These are phyloP conservation scores for Solanum arcanum DNA, from an alignment of 257 asterid species.

Conservation along the genomic window DNA sequence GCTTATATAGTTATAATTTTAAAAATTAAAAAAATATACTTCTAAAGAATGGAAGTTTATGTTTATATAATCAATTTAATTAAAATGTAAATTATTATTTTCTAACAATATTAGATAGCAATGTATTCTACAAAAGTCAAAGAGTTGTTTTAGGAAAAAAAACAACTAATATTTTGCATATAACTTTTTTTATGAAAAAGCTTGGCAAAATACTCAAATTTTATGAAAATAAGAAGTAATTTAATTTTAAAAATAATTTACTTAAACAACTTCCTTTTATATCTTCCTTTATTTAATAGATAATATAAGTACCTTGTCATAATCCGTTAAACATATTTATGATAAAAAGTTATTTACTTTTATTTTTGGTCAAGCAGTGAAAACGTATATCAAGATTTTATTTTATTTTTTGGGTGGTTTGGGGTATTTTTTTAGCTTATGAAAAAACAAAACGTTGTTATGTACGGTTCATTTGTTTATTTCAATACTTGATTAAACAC, in stretches of 20 bases:
- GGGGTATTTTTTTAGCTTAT: too few species aligned
- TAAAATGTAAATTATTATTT: background rate
- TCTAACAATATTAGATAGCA: background rate
- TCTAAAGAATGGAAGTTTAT: background rate
- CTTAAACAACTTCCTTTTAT: background rate
- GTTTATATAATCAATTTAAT: background rate
- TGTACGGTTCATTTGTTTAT: background rate
- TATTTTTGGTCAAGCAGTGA: background rate
- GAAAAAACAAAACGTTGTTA: background rate
- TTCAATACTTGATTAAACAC: background rate
- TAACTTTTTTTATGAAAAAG: background rate
- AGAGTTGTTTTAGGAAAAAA: background rate
- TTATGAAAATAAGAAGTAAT: background rate
- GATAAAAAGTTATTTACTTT: too few species aligned
- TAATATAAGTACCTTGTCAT: background rate
- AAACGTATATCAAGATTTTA: background rate
- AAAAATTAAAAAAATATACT: too few species aligned
- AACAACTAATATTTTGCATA: background rate
- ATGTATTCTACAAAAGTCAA: background rate
- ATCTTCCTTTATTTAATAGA: background rate
- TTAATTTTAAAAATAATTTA: background rate
- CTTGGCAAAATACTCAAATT: background rate
- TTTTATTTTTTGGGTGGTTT: background rate
- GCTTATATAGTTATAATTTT: background rate
- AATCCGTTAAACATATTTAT: background rate